Evolutionary conservation across 2,329 filamentous ascomycete species (phyloP).

Genomic region (Pyricularia pennisetigena): DNA sequence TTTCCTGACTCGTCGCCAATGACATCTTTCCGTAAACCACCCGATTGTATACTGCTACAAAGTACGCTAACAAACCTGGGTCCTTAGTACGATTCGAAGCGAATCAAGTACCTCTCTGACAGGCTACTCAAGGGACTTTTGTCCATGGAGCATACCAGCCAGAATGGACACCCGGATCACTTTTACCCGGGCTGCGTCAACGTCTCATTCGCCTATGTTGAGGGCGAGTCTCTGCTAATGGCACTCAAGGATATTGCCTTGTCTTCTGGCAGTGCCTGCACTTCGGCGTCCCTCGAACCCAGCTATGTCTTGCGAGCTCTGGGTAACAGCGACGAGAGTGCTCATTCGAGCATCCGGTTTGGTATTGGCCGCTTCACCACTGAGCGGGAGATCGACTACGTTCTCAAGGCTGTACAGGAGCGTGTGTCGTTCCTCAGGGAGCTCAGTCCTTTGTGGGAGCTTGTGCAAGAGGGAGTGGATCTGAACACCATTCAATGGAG

Average conservation of each 20-base stretch:
- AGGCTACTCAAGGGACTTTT: slow-evolving; percentile 75
- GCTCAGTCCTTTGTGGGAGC: slow-evolving; percentile 90
- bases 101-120: slow-evolving; percentile 74
- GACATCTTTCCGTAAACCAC: background rate
- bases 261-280: slow-evolving; percentile 94
- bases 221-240: slow-evolving; percentile 97
- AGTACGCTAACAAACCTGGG: background rate
- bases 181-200: slow-evolving; percentile 98
- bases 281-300: slow-evolving; percentile 90
- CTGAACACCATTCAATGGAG: slow-evolving; percentile 97
- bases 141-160: slow-evolving; percentile 79
- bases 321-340: slow-evolving; percentile 93
- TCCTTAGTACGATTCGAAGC: slow-evolving; percentile 83
- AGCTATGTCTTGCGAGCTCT: slow-evolving; percentile 92
- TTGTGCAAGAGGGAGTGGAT: slow-evolving; percentile 94
- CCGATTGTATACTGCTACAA: background rate
- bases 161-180: slow-evolving; percentile 74
- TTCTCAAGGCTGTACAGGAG: slow-evolving; percentile 85
- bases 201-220: slow-evolving; percentile 95
- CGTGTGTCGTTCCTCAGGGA: slow-evolving; percentile 89
- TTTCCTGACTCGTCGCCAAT: slow-evolving; percentile 39
- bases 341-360: slow-evolving; percentile 95
- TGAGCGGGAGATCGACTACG: slow-evolving; percentile 91
- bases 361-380: slow-evolving; percentile 97
- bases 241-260: slow-evolving; percentile 95